Evolutionary conservation across 768 basidiomycete species (phyloP), one percentile per base, ranked within the genome.

Genomic region (Imleria badia): DNA sequence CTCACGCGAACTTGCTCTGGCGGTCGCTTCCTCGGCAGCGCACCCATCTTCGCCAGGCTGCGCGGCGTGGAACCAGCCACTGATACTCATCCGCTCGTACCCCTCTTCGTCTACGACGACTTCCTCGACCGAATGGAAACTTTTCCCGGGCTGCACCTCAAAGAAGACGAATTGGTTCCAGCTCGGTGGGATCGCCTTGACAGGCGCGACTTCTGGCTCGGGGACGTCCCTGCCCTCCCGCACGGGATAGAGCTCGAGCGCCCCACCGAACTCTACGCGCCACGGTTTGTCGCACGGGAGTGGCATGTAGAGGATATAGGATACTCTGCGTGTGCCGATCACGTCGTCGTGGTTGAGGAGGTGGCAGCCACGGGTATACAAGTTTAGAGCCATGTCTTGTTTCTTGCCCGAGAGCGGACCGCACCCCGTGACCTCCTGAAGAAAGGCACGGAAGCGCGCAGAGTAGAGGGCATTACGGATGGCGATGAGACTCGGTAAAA

Each of bases 291-390:
- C 81, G 68, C 78, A 73, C 26, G 88, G 86, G 59, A 87, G 79
- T 19, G 95, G 95, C 81, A 98, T 89, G 75, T 98, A 98, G 45
- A 98, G 85, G 73, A 98, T 96, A 76, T 96, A 98, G 1, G 92
- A 95, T 49, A 98, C 89, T 39, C 93, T 84, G 23, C 96, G 87
- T 9, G 93, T 83, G 56, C 94, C 94, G 66, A 98, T 98, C 23
- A 96, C 95, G 70, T 98, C 96, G 84, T 98, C 96, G 77, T 98
- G 96, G 72, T 96, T 92, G 65, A 98, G 85, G 11, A 98, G 82
- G 73, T 98, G 94, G 69, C 88, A 97, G 42, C 94, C 92, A 57
- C 87, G 83, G 19, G 86, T 87, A 73, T 98, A 98, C 9, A 89
- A 86, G 66, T 93, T 94, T 55, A 96, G 88, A 40, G 91, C 91